Evolutionary conservation across 2,329 filamentous ascomycete species (phyloP).

Genomic region (Metarhizium anisopliae): DNA sequence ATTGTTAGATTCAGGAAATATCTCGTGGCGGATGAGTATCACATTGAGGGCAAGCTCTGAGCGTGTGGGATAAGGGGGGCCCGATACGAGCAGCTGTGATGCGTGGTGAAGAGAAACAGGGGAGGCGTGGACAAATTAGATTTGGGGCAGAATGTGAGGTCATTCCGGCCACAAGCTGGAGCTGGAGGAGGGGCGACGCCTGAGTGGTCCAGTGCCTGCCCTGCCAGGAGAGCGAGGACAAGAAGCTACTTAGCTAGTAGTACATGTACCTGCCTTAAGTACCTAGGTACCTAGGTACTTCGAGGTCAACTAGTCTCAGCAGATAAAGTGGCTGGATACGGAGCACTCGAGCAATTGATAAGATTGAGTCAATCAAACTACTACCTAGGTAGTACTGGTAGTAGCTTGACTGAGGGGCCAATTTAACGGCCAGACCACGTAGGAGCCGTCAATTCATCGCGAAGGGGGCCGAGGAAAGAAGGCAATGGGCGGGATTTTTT

Average conservation of each 20-base stretch:
- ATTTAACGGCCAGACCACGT: background rate
- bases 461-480: background rate
- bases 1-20: background rate
- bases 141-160: background rate
- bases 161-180: background rate
- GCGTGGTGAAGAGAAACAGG: background rate
- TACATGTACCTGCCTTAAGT: too few relatives aligned
- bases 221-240: too few relatives aligned
- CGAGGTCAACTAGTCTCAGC: background rate
- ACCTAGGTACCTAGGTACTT: too few relatives aligned
- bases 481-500: background rate
- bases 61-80: background rate
- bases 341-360: background rate
- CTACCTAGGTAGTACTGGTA: too few relatives aligned
- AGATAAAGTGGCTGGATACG: background rate
- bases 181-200: background rate
- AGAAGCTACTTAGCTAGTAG: too few relatives aligned
- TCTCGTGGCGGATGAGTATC: background rate
- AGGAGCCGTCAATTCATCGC: conserved; percentile 1
- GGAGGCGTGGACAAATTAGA: background rate
- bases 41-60: background rate
- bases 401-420: background rate
- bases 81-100: background rate
- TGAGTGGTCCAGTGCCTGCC: conserved; percentile 1
- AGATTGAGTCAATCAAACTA: too few relatives aligned